A percentile compares a stretch with the other conserved stretches of the same genome.
Conservation (phyloP, 805 yeast genomes). For the Barnettozyma salicaria region DNA sequence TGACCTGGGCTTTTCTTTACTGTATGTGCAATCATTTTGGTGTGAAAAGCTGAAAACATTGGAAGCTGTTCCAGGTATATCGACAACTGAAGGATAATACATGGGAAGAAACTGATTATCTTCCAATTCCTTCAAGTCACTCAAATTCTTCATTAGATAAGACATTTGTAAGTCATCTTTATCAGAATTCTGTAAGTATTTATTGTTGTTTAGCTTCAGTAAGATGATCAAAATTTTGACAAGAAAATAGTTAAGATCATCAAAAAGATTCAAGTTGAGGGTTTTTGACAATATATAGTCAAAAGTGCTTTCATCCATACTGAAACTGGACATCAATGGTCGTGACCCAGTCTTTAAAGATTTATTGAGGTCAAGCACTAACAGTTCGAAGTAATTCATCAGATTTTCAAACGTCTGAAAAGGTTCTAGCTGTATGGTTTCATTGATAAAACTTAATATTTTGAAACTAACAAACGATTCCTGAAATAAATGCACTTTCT, state of each 20-base stretch:
- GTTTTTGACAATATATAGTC: slow-evolving; percentile 14
- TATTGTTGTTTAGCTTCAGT: slow-evolving; percentile 17
- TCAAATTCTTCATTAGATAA: slow-evolving; percentile 3
- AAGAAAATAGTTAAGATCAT: slow-evolving; percentile 20
- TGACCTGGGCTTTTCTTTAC: not conserved
- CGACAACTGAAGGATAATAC: too few species aligned
- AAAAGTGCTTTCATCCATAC: not conserved
- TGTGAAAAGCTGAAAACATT: slow-evolving; percentile 6
- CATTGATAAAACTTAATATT: slow-evolving; percentile 1
- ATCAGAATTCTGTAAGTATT: slow-evolving; percentile 7
- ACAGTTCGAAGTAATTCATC: slow-evolving; percentile 19
- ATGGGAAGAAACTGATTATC: slow-evolving; percentile 16
- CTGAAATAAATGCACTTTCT: slow-evolving; percentile 9
- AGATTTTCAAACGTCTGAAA: slow-evolving; percentile 18
- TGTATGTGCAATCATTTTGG: not conserved
- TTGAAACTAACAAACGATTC: slow-evolving; percentile 3
- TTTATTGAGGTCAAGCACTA: slow-evolving; percentile 18
- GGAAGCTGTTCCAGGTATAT: too few species aligned
- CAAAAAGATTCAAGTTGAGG: slow-evolving; percentile 17
- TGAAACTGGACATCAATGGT: slow-evolving; percentile 6
- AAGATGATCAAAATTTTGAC: slow-evolving; percentile 14
- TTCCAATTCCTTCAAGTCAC: slow-evolving; percentile 18
- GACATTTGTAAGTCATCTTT: not conserved
- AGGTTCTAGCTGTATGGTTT: slow-evolving; percentile 6
- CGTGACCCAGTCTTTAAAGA: slow-evolving; percentile 12